Percentiles rank a stretch among this genome's conserved stretches.
phyloP scores from a whole-genome alignment of 2,329 filamentous ascomycete genomes.

The Alternaria viburni region DNA sequence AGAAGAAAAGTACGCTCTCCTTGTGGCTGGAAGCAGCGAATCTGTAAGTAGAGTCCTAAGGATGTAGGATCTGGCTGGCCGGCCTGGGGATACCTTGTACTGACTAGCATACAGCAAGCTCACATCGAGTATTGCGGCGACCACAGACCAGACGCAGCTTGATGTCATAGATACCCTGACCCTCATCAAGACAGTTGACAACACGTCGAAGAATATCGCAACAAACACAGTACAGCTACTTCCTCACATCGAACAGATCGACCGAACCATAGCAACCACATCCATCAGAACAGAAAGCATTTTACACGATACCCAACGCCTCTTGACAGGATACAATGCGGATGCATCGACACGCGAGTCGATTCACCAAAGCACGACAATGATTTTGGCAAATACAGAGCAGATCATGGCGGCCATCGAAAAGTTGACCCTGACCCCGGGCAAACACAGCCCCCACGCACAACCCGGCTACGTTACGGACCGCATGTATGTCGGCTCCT shows the following conservation, averaged over 20 bases:
- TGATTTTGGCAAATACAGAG: not conserved
- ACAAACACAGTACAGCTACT: not conserved
- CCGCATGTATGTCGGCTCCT: rapidly evolving
- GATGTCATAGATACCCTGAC: not conserved
- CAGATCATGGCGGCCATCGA: not conserved
- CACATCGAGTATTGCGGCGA: not conserved
- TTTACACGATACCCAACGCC: not conserved
- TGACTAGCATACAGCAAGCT: not conserved
- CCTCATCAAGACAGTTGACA: not conserved
- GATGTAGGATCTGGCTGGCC: rapidly evolving
- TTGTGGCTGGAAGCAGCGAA: not conserved
- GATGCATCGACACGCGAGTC: rapidly evolving
- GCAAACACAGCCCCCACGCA: rapidly evolving
- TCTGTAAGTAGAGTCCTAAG: not conserved
- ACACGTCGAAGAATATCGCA: rapidly evolving
- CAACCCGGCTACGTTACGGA: rapidly evolving
- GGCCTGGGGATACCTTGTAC: not conserved
- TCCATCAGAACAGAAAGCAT: not conserved
- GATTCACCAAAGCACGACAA: rapidly evolving
- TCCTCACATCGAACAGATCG: not conserved
- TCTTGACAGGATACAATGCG: not conserved
- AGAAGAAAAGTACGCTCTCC: not conserved
- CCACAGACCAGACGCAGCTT: not conserved
- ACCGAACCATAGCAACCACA: rapidly evolving
- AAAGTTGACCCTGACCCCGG: not conserved